phyloP scores from a whole-genome alignment of 352 stramenopile genomes.

The Plasmopara viticola region DNA sequence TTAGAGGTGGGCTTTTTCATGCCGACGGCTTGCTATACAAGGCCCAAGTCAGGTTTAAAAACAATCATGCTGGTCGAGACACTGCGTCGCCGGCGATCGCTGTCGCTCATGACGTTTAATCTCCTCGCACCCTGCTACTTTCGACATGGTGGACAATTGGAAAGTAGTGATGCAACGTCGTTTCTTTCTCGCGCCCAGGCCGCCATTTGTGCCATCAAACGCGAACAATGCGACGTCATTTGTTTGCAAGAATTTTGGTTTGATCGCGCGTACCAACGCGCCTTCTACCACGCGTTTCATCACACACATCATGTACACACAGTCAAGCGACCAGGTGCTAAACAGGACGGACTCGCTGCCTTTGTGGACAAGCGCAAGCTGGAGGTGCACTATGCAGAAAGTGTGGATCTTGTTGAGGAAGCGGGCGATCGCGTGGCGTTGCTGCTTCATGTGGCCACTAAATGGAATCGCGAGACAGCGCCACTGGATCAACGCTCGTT shows the following conservation, averaged over 20 bases:
- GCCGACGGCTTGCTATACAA: background rate
- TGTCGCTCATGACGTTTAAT: conserved; percentile 87
- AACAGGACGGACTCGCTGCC: conserved; percentile 76
- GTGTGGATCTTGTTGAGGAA: conserved; percentile 66
- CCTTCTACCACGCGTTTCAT: conserved; percentile 58
- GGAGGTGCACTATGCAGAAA: conserved; percentile 71
- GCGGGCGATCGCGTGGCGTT: conserved; percentile 77
- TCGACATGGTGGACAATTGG: conserved; percentile 63
- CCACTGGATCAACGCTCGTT: conserved; percentile 63
- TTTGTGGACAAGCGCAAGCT: conserved; percentile 74
- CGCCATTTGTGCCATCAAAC: conserved; percentile 64
- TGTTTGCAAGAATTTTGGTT: conserved; percentile 87
- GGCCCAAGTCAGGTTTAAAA: conserved; percentile 9
- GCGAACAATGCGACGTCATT: conserved; percentile 66
- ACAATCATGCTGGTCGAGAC: conserved; percentile 21
- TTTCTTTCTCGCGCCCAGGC: conserved; percentile 69
- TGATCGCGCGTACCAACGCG: conserved; percentile 63
- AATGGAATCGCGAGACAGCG: conserved; percentile 51
- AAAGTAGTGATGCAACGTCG: conserved; percentile 50
- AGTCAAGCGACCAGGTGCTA: conserved; percentile 65
- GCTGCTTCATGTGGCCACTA: conserved; percentile 77
- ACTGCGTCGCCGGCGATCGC: conserved; percentile 23
- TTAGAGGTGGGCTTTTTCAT: background rate
- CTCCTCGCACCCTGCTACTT: conserved; percentile 85
- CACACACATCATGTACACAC: conserved; percentile 65